These are phyloP conservation scores for Penicillium maclennaniae DNA, from an alignment of 495 filamentous ascomycete species.

Conservation along the genomic window DNA sequence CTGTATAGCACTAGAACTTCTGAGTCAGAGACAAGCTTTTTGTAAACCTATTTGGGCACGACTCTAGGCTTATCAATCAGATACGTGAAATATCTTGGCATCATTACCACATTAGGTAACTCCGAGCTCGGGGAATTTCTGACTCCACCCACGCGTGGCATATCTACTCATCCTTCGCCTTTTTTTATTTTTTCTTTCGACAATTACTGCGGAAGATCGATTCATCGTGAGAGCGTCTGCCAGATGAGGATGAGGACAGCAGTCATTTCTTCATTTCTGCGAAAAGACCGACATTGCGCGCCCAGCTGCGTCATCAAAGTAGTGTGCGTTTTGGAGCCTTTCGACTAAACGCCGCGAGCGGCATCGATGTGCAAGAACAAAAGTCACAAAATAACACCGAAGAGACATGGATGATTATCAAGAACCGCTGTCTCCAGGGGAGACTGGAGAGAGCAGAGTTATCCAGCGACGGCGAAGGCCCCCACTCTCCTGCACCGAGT, in stretches of 20 bases:
- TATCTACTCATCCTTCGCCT: constrained; percentile 5
- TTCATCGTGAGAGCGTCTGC: neutral
- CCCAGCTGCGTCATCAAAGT: neutral
- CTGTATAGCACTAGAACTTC: no score
- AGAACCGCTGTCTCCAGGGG: constrained; percentile 3
- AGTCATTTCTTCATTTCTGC: neutral
- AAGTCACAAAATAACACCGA: neutral
- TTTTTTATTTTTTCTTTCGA: neutral
- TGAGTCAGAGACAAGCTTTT: neutral
- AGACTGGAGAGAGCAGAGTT: constrained; percentile 13
- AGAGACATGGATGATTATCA: constrained; percentile 6
- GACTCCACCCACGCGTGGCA: constrained; percentile 5
- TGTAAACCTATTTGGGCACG: neutral
- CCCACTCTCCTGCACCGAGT: constrained; percentile 45
- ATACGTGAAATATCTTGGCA: constrained; percentile 10
- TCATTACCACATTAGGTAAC: constrained; percentile 9
- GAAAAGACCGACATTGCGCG: neutral
- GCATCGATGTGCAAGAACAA: neutral
- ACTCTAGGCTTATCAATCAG: constrained; percentile 13
- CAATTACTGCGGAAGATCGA: neutral
- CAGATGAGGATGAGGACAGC: neutral
- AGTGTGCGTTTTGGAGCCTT: neutral
- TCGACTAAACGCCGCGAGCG: neutral
- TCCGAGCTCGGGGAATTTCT: constrained; percentile 14
- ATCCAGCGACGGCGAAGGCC: constrained; percentile 35